These are phyloP conservation scores for Zoysia matrella DNA, from an alignment of 202 grass and related monocot species.

Conservation along the genomic window DNA sequence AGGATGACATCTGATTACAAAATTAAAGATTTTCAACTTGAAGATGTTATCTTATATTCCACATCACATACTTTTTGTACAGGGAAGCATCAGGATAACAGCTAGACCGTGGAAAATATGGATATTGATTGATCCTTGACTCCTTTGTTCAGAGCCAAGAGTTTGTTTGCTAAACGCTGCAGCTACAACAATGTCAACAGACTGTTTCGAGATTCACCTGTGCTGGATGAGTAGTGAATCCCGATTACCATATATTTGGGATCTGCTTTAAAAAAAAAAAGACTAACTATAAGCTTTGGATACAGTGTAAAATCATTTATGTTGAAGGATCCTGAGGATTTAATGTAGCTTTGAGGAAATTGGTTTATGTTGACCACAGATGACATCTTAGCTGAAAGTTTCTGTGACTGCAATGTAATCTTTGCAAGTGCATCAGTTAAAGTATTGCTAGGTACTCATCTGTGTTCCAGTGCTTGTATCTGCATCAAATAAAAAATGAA, in stretches of 20 bases:
- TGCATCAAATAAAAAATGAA: conserved; percentile 5
- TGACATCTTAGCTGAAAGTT: not conserved
- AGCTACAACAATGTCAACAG: not conserved
- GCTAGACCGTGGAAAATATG: conserved; percentile 3
- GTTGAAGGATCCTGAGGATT: not conserved
- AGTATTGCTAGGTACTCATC: not conserved
- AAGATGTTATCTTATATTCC: conserved; percentile 21
- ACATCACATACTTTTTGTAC: not conserved
- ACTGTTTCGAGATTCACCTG: not conserved
- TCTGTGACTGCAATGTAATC: conserved; percentile 3
- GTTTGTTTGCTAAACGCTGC: not conserved
- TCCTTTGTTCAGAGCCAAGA: not conserved
- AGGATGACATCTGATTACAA: not conserved
- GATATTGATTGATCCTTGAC: conserved; percentile 1
- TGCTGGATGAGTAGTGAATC: conserved; percentile 8
- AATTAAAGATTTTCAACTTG: not conserved
- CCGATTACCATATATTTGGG: not conserved
- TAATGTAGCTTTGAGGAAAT: not conserved
- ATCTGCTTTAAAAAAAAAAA: not conserved
- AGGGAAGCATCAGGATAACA: not conserved
- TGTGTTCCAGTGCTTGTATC: not conserved
- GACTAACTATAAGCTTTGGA: not conserved
- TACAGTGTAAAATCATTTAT: conserved; percentile 5
- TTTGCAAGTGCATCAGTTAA: conserved; percentile 1
- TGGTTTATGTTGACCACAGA: conserved; percentile 1